Percentiles rank a stretch among this genome's conserved stretches.
Evolutionary conservation across 1,284 basidiomycete species (phyloP).

Genomic region (Sphaerobolus stellatus): DNA sequence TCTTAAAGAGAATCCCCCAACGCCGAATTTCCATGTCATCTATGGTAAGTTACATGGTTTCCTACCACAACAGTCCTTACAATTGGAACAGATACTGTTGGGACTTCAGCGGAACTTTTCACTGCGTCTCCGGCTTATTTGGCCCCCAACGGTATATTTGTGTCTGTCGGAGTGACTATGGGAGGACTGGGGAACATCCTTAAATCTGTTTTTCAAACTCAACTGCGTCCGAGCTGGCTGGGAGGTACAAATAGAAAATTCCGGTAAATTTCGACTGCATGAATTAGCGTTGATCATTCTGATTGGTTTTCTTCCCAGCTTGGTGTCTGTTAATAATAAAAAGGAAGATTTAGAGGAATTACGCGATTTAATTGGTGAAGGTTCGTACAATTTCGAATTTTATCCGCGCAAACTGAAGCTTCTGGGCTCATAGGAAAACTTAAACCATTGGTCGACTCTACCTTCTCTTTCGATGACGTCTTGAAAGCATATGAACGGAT

Average conservation of each 20-base stretch:
- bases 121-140: slow-evolving; percentile 43
- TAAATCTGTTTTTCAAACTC: slow-evolving; percentile 25
- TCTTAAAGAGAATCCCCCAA: slow-evolving; percentile 33
- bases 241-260: slow-evolving; percentile 48
- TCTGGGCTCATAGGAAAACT: slow-evolving; percentile 42
- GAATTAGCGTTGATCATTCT: neutral
- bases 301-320: slow-evolving; percentile 5
- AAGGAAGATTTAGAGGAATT: slow-evolving; percentile 38
- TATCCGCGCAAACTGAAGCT: slow-evolving; percentile 20
- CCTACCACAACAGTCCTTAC: neutral
- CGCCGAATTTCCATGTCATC: slow-evolving; percentile 31
- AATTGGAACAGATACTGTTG: slow-evolving; percentile 34
- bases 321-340: slow-evolving; percentile 27
- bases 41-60: slow-evolving; percentile 24
- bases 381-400: slow-evolving; percentile 31
- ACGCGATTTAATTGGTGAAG: slow-evolving; percentile 41
- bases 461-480: slow-evolving; percentile 55
- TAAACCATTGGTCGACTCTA: slow-evolving; percentile 60
- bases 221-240: slow-evolving; percentile 40
- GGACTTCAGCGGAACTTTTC: slow-evolving; percentile 39
- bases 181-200: slow-evolving; percentile 30
- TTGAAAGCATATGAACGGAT: slow-evolving; percentile 60
- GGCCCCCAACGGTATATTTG: slow-evolving; percentile 44
- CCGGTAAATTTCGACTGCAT: slow-evolving; percentile 35
- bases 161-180: slow-evolving; percentile 41